A percentile compares a stretch with the other conserved stretches of the same genome.
Conservation (phyloP, 2,329 filamentous ascomycete species). For the Ophiostoma australiae region DNA sequence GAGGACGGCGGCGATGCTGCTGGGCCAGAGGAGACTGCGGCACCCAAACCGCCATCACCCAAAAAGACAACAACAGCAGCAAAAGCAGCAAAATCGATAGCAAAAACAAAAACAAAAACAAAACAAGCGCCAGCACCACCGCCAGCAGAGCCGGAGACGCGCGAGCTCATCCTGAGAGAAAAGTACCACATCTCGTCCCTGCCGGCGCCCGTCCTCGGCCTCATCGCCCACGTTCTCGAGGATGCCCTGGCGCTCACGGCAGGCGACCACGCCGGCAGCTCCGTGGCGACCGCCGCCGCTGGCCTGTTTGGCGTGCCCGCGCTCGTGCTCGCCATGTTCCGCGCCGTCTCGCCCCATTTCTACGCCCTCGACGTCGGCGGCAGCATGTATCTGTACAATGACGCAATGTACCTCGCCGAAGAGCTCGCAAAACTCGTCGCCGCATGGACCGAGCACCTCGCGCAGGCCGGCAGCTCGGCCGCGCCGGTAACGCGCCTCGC, state of each 20-base stretch:
- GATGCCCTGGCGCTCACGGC: conserved; percentile 58
- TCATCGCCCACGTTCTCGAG: conserved; percentile 57
- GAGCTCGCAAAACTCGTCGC: conserved; percentile 46
- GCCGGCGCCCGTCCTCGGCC: conserved; percentile 68
- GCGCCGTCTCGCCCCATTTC: conserved; percentile 69
- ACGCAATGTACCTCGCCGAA: conserved; percentile 59
- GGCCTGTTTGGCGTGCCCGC: conserved; percentile 69
- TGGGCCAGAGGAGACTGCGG: background rate
- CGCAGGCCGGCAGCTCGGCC: conserved; percentile 41
- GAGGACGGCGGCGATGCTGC: conserved; percentile 44
- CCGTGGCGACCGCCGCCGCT: conserved; percentile 62
- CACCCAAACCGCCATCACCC: background rate
- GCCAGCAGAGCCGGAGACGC: conserved; percentile 34
- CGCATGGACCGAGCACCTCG: conserved; percentile 50
- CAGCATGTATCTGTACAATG: conserved; percentile 67
- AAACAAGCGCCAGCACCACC: background rate
- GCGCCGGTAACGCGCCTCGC: conserved; percentile 53
- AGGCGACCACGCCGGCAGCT: conserved; percentile 42
- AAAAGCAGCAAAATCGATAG: background rate
- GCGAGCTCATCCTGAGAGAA: conserved; percentile 75
- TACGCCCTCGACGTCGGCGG: conserved; percentile 60
- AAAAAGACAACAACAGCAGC: conserved; percentile 14
- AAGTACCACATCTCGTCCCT: conserved; percentile 85
- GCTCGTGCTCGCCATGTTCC: conserved; percentile 70
- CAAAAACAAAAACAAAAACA: conserved; percentile 7